phyloP scores from a whole-genome alignment of 768 basidiomycete genomes.

The Fibroporia radiculosa region DNA sequence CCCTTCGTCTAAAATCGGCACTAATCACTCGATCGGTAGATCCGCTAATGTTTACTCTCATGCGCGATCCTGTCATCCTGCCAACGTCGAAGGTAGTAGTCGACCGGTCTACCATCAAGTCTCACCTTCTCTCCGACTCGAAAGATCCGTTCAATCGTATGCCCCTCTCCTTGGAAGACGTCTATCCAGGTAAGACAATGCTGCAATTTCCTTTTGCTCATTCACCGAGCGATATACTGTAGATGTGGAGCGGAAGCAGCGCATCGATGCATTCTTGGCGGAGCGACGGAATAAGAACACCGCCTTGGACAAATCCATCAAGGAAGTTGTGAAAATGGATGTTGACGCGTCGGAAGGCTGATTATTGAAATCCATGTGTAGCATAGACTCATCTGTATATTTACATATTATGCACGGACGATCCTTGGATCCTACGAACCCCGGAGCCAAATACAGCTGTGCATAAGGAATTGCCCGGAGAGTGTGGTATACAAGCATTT shows the following conservation, averaged over 20 bases:
- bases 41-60: constrained; percentile 84
- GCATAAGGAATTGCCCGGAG: no score
- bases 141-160: constrained; percentile 95
- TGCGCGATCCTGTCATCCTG: constrained; percentile 90
- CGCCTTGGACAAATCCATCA: constrained; percentile 20
- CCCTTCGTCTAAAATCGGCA: constrained; percentile 2
- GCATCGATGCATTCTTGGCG: constrained; percentile 38
- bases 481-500: no score
- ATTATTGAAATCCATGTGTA: no score
- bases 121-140: constrained; percentile 83
- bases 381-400: no score
- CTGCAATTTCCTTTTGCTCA: neutral
- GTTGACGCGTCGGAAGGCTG: no score
- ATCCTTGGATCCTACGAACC: no score
- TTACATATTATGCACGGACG: no score
- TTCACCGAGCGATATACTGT: constrained; percentile 1
- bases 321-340: constrained; percentile 27
- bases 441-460: no score
- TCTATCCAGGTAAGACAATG: constrained; percentile 49
- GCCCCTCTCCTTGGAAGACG: constrained; percentile 73
- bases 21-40: constrained; percentile 39
- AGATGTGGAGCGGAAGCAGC: constrained; percentile 38
- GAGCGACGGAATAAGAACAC: constrained; percentile 29
- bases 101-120: constrained; percentile 91
- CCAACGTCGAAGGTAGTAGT: constrained; percentile 75